These are phyloP conservation scores for Camelina hispida DNA, from an alignment of 345 rosid genomes.

Conservation along the genomic window DNA sequence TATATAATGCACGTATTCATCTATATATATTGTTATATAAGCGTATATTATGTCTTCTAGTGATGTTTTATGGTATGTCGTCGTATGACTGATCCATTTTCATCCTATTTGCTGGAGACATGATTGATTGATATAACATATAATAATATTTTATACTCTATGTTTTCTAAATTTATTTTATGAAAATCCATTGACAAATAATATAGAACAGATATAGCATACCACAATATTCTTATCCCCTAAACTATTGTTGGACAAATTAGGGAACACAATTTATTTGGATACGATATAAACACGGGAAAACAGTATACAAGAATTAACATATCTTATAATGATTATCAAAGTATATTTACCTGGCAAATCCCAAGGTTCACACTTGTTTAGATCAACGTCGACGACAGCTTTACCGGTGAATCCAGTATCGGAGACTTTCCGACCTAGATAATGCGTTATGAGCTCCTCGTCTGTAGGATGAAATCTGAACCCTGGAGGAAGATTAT, in stretches of 20 bases:
- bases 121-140: conserved; percentile 8
- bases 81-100: conserved; percentile 3
- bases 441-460: conserved; percentile 87
- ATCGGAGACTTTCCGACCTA: conserved; percentile 70
- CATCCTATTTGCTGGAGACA: conserved; percentile 17
- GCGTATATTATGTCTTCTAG: conserved; percentile 17
- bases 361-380: conserved; percentile 98
- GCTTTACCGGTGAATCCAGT: conserved; percentile 73
- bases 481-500: conserved; percentile 94
- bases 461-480: conserved; percentile 98
- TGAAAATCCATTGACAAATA: conserved; percentile 10
- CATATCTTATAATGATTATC: neutral
- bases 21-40: neutral
- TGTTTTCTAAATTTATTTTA: neutral
- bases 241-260: neutral
- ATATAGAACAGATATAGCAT: conserved; percentile 1
- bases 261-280: neutral
- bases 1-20: neutral
- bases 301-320: neutral
- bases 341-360: conserved; percentile 70
- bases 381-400: conserved; percentile 92
- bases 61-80: neutral
- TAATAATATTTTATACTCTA: conserved; percentile 1
- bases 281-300: neutral
- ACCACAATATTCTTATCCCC: neutral